Evolutionary conservation across 2,329 filamentous ascomycete species (phyloP), one percentile per base, ranked within the genome.

Genomic region (Huntiella bhutanensis): DNA sequence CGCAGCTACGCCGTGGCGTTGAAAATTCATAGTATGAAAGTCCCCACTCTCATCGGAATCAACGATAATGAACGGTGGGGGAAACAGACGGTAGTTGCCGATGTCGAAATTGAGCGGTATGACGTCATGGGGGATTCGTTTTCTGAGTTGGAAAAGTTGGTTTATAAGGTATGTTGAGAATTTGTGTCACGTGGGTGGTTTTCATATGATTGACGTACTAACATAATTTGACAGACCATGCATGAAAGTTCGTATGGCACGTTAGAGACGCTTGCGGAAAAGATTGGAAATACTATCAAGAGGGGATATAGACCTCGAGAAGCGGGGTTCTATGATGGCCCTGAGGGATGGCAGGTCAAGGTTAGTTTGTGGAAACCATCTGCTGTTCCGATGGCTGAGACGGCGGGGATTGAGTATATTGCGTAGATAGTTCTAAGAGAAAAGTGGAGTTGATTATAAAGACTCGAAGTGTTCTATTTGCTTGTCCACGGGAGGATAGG

Each of bases 301-400:
- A 55, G 56, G 17, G 62, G 66, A 28, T 62, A 73, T 39, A 12
- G 43, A n/a, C 28, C 48, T 13, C 8, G 22, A 38, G 34, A 39
- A 32, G 40, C 41, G n/a, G 33, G 22, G 11, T 46, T 13, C 36
- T 35, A 46, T 42, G 35, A 49, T 33, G 53, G 51, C 41, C 33
- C 47, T 11, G 41, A 52, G 15, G 62, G 63, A 11, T 69, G 70
- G 60, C 66, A 66, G 48, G 62, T 86, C 43, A 70, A 66, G 50
- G 67, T 86, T 34, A 64, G 65, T 17, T 62, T 86, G 44, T 75
- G 77, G 59, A 86, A 86, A 62, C 82, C 82, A 2, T 75, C 78
- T 10, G 82, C 82, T 0, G 77, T 86, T 15, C 71, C 75, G 0
- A 73, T 80, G 54, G 82, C 82, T 2, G 80, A 84, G 52, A 77